phyloP scores from a whole-genome alignment of 208 protist genomes.

The Trichomonas vaginalis region DNA sequence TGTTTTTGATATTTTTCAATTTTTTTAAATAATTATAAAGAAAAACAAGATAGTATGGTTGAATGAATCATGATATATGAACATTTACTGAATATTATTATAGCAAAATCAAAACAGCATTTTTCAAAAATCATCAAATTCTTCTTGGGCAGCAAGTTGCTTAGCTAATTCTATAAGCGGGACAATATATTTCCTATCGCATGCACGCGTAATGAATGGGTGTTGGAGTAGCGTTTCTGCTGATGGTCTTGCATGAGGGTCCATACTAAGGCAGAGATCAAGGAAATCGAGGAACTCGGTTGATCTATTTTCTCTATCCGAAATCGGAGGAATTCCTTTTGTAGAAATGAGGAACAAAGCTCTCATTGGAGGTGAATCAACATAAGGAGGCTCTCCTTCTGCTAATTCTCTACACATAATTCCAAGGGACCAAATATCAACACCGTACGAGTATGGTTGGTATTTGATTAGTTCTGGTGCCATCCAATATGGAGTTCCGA shows the following conservation, averaged over 20 bases:
- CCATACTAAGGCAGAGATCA: slow-evolving; percentile 31
- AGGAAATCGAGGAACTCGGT: slow-evolving; percentile 39
- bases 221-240: slow-evolving; percentile 29
- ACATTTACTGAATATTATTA: neutral
- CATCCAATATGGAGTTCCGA: slow-evolving; percentile 48
- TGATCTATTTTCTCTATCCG: slow-evolving; percentile 24
- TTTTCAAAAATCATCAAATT: neutral
- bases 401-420: slow-evolving; percentile 46
- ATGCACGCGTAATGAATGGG: slow-evolving; percentile 27
- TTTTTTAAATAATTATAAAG: too few species aligned
- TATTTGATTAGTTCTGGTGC: slow-evolving; percentile 39
- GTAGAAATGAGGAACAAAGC: slow-evolving; percentile 40
- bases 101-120: neutral
- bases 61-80: neutral
- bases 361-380: slow-evolving; percentile 32
- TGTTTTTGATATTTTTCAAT: too few species aligned
- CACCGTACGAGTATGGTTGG: slow-evolving; percentile 28
- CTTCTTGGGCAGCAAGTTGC: neutral
- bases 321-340: slow-evolving; percentile 25
- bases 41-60: too few species aligned
- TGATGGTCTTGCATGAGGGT: slow-evolving; percentile 27
- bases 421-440: slow-evolving; percentile 47
- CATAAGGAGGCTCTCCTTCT: slow-evolving; percentile 34
- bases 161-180: neutral
- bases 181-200: neutral